Conservation (phyloP, 306 rosid genomes). For the Castanea crenata region DNA sequence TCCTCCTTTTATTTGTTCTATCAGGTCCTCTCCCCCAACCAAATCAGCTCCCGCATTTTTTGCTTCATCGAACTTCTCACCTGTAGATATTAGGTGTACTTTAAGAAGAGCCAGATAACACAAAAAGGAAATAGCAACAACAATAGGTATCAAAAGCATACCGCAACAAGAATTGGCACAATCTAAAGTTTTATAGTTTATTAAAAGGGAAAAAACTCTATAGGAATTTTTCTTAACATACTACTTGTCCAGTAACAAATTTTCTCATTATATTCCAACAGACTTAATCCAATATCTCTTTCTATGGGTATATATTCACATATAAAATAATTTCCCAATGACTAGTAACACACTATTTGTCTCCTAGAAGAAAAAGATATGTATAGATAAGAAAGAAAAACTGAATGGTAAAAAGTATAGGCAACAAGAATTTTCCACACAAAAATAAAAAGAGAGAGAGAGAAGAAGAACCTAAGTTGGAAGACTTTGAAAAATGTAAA, state of each 20-base stretch:
- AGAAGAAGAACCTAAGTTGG: no score
- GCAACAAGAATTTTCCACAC: neutral
- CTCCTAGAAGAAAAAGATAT: no score
- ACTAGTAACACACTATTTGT: no score
- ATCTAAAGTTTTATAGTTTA: neutral
- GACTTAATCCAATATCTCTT: neutral
- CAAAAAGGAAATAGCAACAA: slow-evolving; percentile 1
- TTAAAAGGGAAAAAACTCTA: neutral
- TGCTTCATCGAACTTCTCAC: slow-evolving; percentile 94
- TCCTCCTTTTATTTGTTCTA: slow-evolving; percentile 95
- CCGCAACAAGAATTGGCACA: neutral
- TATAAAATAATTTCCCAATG: no score
- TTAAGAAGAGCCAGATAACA: slow-evolving; percentile 22
- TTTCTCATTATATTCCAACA: neutral
- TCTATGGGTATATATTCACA: no score
- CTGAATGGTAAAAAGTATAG: neutral
- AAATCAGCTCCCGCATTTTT: slow-evolving; percentile 97
- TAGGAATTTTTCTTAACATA: neutral
- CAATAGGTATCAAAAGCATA: neutral
- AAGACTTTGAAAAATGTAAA: neutral
- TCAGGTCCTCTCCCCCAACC: slow-evolving; percentile 99
- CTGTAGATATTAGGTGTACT: slow-evolving; percentile 36
- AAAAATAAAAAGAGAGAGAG: neutral
- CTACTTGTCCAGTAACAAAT: neutral
- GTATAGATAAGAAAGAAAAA: no score